A percentile compares a stretch with the other conserved stretches of the same genome.
Evolutionary conservation across 257 asterid genomes (phyloP).

Genomic region (Solanum sparsipilum): DNA sequence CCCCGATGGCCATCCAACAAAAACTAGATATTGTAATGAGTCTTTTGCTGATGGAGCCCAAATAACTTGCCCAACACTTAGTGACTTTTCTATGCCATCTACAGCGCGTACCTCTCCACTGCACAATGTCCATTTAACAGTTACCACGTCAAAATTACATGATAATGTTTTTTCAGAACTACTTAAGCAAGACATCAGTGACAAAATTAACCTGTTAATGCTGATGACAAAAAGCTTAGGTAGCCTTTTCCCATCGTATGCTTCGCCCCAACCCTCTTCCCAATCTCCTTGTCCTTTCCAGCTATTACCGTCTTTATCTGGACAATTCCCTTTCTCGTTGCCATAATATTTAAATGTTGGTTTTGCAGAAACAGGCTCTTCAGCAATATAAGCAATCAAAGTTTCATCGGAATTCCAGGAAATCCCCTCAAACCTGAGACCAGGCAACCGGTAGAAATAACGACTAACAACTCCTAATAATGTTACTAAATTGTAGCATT

Average conservation of each 20-base stretch:
- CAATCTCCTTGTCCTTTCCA: slow-evolving; percentile 91
- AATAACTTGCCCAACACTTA: slow-evolving; percentile 82
- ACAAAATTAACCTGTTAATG: slow-evolving; percentile 31
- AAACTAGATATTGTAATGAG: slow-evolving; percentile 45
- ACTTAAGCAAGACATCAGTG: neutral
- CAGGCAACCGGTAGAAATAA: neutral
- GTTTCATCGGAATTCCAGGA: slow-evolving; percentile 91
- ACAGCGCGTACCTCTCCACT: slow-evolving; percentile 67
- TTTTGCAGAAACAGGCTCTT: slow-evolving; percentile 58
- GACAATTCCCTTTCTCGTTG: slow-evolving; percentile 29
- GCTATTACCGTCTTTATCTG: slow-evolving; percentile 58
- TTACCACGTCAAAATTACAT: neutral
- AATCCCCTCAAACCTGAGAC: slow-evolving; percentile 86
- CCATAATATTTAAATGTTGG: slow-evolving; percentile 56
- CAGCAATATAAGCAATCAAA: slow-evolving; percentile 80
- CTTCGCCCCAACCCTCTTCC: slow-evolving; percentile 99
- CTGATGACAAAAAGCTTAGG: slow-evolving; percentile 77
- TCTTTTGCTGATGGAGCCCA: slow-evolving; percentile 66
- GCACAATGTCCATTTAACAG: slow-evolving; percentile 14
- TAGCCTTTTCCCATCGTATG: slow-evolving; percentile 73
- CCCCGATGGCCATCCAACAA: slow-evolving; percentile 87
- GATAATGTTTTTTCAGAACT: neutral
- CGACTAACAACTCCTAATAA: neutral
- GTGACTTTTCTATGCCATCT: slow-evolving; percentile 41
- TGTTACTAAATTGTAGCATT: neutral